Evolutionary conservation across 345 rosid species (phyloP), one percentile per base, ranked within the genome.

Genomic region (Boechera stricta): DNA sequence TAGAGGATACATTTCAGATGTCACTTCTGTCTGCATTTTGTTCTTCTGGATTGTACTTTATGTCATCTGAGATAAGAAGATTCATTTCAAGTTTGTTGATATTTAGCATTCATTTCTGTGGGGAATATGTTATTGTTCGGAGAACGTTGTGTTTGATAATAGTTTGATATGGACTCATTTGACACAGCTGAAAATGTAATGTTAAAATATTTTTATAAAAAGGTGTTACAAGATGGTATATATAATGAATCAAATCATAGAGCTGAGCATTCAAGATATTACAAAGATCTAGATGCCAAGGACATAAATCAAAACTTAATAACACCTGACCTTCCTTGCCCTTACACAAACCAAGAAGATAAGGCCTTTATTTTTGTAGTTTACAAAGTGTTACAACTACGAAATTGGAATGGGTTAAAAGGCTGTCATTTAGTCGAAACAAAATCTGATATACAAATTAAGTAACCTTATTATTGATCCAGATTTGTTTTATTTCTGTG

Each of bases 391-490:
- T 71, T 63, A 71, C 60, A 77, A 47, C n/a, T 29, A 55, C 6
- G 80, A 77, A 69, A 70, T 0, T 69, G 44, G 18, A 55, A 38
- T 38, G 39, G 31, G 29, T 54, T 29, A 31, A 57, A 38, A 12
- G 28, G 32, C 28, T 49, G 55, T 49, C 60, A 31, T 35, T 5
- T 15, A 29, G 33, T 55, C 2, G 4, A 29, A 31, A 66, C 64
- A 61, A 66, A 68, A 72, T 54, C 67, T 69, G 76, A 75, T 65
- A 42, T 80, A 80, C 74, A 78, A 73, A 66, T 59, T 45, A 79
- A 64, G 65, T 21, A 54, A 63, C 41, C 49, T 51, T 18, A 24
- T 54, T 9, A 72, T 48, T 61, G 48, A 35, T 69, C 70, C 76
- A 76, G 70, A 69, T 71, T 60, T 52, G 26, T 48, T 32, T 36